phyloP scores from a whole-genome alignment of 1,284 basidiomycete species.

The Prillingera fragicola region DNA sequence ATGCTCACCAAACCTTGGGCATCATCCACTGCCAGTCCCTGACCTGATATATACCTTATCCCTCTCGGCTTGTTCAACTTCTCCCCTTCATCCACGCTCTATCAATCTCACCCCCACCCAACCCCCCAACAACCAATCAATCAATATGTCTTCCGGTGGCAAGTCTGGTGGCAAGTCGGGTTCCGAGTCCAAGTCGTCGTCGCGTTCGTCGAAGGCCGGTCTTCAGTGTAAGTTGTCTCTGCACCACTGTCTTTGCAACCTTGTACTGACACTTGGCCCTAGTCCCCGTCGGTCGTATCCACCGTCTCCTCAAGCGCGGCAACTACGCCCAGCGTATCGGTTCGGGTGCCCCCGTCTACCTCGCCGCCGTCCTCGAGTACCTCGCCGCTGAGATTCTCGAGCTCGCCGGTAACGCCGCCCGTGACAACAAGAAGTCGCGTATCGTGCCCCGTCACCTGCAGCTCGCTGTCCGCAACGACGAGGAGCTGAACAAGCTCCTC shows the following conservation, averaged over 20 bases:
- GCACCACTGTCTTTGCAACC: slow-evolving; percentile 10
- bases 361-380: slow-evolving; percentile 61
- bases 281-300: slow-evolving; percentile 80
- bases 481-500: slow-evolving; percentile 57
- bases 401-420: slow-evolving; percentile 71
- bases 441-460: slow-evolving; percentile 88
- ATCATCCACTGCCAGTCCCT: no score
- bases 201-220: slow-evolving; percentile 76
- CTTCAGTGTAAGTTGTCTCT: slow-evolving; percentile 54
- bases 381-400: slow-evolving; percentile 82
- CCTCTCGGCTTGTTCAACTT: no score
- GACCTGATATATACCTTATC: no score
- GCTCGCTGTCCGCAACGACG: slow-evolving; percentile 82
- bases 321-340: slow-evolving; percentile 72
- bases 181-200: slow-evolving; percentile 54
- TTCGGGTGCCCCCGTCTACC: slow-evolving; percentile 60
- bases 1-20: no score
- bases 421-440: slow-evolving; percentile 65
- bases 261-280: slow-evolving; percentile 44
- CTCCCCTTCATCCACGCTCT: slow-evolving; percentile 5
- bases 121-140: slow-evolving; percentile 9
- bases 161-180: slow-evolving; percentile 52
- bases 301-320: slow-evolving; percentile 75
- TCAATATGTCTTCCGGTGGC: slow-evolving; percentile 54
- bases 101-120: background rate